These are phyloP conservation scores for Amanita jacksonii DNA, from an alignment of 768 basidiomycete species.

Conservation along the genomic window DNA sequence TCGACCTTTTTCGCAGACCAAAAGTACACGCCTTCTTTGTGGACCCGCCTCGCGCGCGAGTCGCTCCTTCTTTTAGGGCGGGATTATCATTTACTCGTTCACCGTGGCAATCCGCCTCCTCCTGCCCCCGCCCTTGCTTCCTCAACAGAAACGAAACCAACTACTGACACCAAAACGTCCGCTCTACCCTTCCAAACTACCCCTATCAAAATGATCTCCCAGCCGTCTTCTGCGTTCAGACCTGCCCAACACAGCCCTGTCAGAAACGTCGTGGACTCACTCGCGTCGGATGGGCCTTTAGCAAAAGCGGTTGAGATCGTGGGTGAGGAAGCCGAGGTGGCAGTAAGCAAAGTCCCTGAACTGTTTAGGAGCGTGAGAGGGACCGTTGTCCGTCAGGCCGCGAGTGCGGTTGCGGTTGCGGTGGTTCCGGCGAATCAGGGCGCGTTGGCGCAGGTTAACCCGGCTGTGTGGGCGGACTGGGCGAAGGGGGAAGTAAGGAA, in stretches of 20 bases:
- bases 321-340: constrained; percentile 27
- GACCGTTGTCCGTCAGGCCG: constrained; percentile 24
- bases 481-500: neutral
- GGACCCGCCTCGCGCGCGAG: constrained; percentile 51
- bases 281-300: constrained; percentile 53
- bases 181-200: constrained; percentile 20
- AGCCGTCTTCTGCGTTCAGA: constrained; percentile 2
- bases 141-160: too few relatives aligned
- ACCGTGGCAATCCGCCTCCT: constrained; percentile 39
- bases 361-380: constrained; percentile 27
- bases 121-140: constrained; percentile 14
- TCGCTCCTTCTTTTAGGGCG: constrained; percentile 50
- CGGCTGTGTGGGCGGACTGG: too few relatives aligned
- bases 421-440: constrained; percentile 5
- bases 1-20: constrained; percentile 59
- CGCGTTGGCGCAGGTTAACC: too few relatives aligned
- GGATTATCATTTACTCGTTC: constrained; percentile 60
- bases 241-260: constrained; percentile 29
- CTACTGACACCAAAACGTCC: constrained; percentile 5
- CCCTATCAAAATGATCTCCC: constrained; percentile 24
- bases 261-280: constrained; percentile 39
- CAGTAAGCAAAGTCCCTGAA: constrained; percentile 20
- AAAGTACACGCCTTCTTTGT: constrained; percentile 53
- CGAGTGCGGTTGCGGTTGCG: constrained; percentile 14
- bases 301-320: constrained; percentile 40